Conservation (phyloP, 2,329 filamentous ascomycete genomes). For the Neofusicoccum sp. region DNA sequence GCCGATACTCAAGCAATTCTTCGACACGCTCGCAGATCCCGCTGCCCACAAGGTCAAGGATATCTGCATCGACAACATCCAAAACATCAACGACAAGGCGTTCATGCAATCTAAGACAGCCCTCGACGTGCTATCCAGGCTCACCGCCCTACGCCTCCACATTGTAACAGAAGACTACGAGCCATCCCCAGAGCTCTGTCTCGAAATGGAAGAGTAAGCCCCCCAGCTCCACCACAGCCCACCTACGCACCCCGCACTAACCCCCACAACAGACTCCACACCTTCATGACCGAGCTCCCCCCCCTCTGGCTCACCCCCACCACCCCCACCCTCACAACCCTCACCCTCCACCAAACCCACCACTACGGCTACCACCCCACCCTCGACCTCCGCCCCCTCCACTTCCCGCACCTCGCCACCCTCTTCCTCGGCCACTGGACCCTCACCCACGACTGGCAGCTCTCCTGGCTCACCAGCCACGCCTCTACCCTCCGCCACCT, state of each 20-base stretch:
- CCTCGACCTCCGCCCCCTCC: slow-evolving; percentile 33
- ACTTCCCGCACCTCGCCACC: slow-evolving; percentile 42
- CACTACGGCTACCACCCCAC: slow-evolving; percentile 45
- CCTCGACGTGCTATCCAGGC: not conserved
- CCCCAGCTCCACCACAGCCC: not conserved
- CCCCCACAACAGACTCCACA: slow-evolving; percentile 15
- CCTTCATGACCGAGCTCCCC: slow-evolving; percentile 24
- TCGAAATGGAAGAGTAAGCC: not conserved
- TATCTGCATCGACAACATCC: not conserved
- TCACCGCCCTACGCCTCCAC: not conserved
- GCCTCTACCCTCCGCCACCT: slow-evolving; percentile 40
- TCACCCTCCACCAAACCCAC: slow-evolving; percentile 32
- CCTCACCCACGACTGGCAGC: slow-evolving; percentile 47
- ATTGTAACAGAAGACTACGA: not conserved
- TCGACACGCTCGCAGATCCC: not conserved
- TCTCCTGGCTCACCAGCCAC: slow-evolving; percentile 47
- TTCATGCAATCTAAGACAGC: not conserved
- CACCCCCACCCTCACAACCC: slow-evolving; percentile 37
- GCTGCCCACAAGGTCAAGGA: not conserved
- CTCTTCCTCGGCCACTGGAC: slow-evolving; percentile 43
- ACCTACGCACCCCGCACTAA: not conserved
- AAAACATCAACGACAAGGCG: not conserved
- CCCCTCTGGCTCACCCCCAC: slow-evolving; percentile 25
- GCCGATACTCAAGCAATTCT: not conserved
- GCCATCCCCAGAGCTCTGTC: not conserved